These are phyloP conservation scores for Cyclocybe cylindracea DNA, from an alignment of 768 basidiomycete genomes.

Conservation along the genomic window DNA sequence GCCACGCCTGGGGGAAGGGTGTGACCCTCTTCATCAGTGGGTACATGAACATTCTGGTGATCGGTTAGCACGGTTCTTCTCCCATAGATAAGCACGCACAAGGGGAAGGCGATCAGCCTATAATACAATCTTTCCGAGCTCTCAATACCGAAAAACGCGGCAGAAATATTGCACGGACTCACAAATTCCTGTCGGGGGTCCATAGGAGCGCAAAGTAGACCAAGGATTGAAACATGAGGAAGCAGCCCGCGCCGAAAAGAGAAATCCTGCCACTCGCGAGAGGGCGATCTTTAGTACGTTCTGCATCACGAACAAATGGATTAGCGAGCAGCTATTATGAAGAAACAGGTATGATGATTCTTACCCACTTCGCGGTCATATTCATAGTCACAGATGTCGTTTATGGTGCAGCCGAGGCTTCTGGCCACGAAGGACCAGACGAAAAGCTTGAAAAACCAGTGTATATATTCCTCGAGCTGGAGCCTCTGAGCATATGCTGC, in stretches of 20 bases:
- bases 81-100: not conserved
- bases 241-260: not conserved
- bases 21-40: conserved; percentile 3
- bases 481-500: not conserved
- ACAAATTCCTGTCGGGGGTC: not conserved
- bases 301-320: not conserved
- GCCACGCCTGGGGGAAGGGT: conserved; percentile 1
- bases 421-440: conserved; percentile 1
- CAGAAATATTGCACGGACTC: not conserved
- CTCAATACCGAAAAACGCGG: not conserved
- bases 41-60: not conserved
- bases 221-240: not conserved
- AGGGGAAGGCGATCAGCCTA: not conserved
- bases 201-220: not conserved
- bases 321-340: too few species aligned
- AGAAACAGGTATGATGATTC: not conserved
- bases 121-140: not conserved
- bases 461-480: not conserved
- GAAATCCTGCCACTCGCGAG: conserved; percentile 1
- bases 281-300: not conserved
- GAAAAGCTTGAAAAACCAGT: not conserved
- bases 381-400: not conserved
- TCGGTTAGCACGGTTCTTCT: not conserved
- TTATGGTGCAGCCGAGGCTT: not conserved
- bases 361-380: conserved; percentile 2